These are phyloP conservation scores for Hemisphaericaspora subhashii DNA, from an alignment of 1,139 yeast species.

Conservation along the genomic window DNA sequence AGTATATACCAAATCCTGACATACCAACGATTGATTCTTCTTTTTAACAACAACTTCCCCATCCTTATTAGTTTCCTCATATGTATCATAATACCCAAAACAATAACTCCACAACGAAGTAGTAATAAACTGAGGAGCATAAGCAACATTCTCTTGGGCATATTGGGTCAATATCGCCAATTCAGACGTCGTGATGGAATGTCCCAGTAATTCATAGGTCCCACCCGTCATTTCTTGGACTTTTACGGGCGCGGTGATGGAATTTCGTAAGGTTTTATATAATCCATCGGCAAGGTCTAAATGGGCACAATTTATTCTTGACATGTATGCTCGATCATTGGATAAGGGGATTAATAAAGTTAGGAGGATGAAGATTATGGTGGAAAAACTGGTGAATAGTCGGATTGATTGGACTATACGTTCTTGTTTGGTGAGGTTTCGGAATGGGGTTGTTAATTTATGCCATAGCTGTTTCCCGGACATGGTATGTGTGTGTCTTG, in stretches of 20 bases:
- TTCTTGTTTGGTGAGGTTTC: conserved; percentile 32
- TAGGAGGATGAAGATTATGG: conserved; percentile 24
- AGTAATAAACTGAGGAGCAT: conserved; percentile 51
- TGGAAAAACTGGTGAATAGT: conserved; percentile 24
- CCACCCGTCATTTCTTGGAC: conserved; percentile 15
- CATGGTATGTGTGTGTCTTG: neutral
- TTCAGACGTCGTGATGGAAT: conserved; percentile 50
- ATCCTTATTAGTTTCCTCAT: conserved; percentile 15
- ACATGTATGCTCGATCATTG: conserved; percentile 26
- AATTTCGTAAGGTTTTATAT: conserved; percentile 43
- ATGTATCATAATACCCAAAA: conserved; percentile 38
- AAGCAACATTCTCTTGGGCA: conserved; percentile 46
- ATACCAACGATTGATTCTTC: conserved; percentile 22
- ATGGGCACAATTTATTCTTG: conserved; percentile 49
- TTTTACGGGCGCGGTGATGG: conserved; percentile 28
- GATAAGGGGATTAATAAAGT: conserved; percentile 32
- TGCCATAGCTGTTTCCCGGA: neutral
- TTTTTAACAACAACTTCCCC: conserved; percentile 9
- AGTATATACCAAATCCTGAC: conserved; percentile 23
- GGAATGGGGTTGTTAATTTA: conserved; percentile 22
- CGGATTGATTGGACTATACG: conserved; percentile 31
- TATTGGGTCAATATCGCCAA: conserved; percentile 46
- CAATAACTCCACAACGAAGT: conserved; percentile 50
- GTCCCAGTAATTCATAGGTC: conserved; percentile 16
- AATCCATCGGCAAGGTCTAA: conserved; percentile 53